Evolutionary conservation across 768 basidiomycete species (phyloP), one percentile per base, ranked within the genome.

Genomic region (Trametes cingulata): DNA sequence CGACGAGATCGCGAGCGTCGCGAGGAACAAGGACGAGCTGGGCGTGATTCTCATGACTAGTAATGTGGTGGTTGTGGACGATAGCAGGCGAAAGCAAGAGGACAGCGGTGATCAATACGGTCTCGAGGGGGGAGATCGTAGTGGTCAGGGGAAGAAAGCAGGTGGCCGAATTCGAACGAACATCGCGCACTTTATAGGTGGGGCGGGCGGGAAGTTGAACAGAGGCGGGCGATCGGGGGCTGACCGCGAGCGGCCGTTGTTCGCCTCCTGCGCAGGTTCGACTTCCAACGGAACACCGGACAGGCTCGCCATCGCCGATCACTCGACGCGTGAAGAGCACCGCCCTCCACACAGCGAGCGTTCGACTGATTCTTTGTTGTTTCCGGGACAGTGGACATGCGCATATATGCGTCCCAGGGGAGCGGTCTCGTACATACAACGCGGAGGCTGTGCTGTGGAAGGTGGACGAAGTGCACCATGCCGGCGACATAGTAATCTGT

Each of bases 11-110:
- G 71, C 73, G 46, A 74, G 65, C 17, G 70, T 65, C 8, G 71
- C 72, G 40, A 74, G 59, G 54, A 74, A 15, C 42, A 74, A 41
- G n/a, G 73, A 74, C 45, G 73, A 73, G 66, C 72, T 71, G 40
- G 71, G 55, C 2, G 70, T 65, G 50, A 73, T 46, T 55, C 63
- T 70, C 73, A 74, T 74, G 61, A 41, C 37, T 59, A 52, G 50
- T 55, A 19, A 45, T 61, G 65, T 58, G 53, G 19, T 52, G 50
- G 41, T 50, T 37, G 36, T 52, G 64, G 50, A 59, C 52, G 61
- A 67, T 27, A 67, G 62, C 56, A 59, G 43, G 46, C 43, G 59
- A 57, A 24, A 57, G 59, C 56, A 41, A 58, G 45, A 40, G 35
- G 56, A 60, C 36, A 57, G 29, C 54, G 19, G 52, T 45, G 49